These are phyloP conservation scores for Trichophyton rubrum DNA, from an alignment of 2,329 filamentous ascomycete species.

Conservation along the genomic window DNA sequence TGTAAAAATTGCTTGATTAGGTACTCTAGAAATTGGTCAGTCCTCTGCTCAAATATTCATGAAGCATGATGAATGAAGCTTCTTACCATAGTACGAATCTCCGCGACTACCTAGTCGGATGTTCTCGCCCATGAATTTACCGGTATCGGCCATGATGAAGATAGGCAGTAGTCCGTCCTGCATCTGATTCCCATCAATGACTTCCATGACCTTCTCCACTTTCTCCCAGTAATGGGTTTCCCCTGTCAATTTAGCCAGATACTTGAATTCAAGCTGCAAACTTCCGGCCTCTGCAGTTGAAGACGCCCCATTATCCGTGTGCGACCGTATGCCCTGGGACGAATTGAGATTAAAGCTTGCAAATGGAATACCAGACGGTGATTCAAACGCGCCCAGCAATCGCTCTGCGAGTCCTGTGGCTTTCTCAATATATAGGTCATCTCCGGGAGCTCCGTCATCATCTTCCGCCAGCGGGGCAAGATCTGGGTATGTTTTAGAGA, in stretches of 20 bases:
- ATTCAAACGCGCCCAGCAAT: slow-evolving; percentile 76
- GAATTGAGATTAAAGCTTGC: slow-evolving; percentile 81
- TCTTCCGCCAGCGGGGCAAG: slow-evolving; percentile 63
- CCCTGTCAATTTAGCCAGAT: slow-evolving; percentile 84
- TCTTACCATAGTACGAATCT: slow-evolving; percentile 74
- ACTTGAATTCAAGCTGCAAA: slow-evolving; percentile 92
- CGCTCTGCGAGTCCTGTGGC: slow-evolving; percentile 85
- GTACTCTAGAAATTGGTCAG: slow-evolving; percentile 50
- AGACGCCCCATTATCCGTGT: slow-evolving; percentile 73
- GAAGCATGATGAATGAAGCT: not conserved
- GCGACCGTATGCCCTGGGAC: slow-evolving; percentile 62
- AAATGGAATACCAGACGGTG: slow-evolving; percentile 72
- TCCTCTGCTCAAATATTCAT: not conserved
- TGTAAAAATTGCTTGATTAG: slow-evolving; percentile 97
- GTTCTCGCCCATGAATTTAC: slow-evolving; percentile 68
- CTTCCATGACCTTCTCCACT: slow-evolving; percentile 80
- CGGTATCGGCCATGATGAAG: slow-evolving; percentile 68
- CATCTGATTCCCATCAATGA: slow-evolving; percentile 69
- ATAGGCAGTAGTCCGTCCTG: slow-evolving; percentile 82
- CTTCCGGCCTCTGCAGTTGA: slow-evolving; percentile 90
- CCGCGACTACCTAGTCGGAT: slow-evolving; percentile 87
- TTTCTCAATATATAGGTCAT: slow-evolving; percentile 92
- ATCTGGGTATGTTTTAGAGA: slow-evolving; percentile 72
- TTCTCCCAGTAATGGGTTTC: slow-evolving; percentile 87
- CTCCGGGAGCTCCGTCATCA: slow-evolving; percentile 58